A percentile compares a stretch with the other conserved stretches of the same genome.
Conservation (phyloP, 2,329 filamentous ascomycete genomes). For the Clarireedia homoeocarpa region DNA sequence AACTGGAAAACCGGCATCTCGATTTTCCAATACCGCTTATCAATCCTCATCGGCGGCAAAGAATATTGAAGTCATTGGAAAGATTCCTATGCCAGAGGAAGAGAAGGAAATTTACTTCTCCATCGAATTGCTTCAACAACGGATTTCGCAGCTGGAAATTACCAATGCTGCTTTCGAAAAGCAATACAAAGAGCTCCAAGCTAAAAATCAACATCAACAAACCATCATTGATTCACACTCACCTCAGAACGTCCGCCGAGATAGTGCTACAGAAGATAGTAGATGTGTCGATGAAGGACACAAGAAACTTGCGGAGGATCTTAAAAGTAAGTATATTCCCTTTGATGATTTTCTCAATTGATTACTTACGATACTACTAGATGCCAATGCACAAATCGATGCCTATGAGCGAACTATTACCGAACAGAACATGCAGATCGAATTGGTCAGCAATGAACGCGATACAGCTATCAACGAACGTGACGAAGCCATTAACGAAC, state of each 20-base stretch:
- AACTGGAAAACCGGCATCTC: not conserved
- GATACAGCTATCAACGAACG: not conserved
- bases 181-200: not conserved
- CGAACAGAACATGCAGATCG: not conserved
- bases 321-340: not conserved
- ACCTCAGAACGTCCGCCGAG: not conserved
- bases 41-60: not conserved
- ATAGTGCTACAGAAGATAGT: not conserved
- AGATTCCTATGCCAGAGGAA: not conserved
- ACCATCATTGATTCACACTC: not conserved
- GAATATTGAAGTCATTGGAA: not conserved
- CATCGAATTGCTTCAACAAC: not conserved
- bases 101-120: slow-evolving; percentile 1
- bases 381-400: not conserved
- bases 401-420: not conserved
- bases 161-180: not conserved
- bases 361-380: not conserved
- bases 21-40: not conserved
- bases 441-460: not conserved
- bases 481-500: not conserved
- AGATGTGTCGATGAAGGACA: not conserved
- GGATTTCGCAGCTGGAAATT: not conserved
- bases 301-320: not conserved
- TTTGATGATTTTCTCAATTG: not conserved
- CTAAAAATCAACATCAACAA: not conserved